Evolutionary conservation across 805 yeast species (phyloP), one percentile per base, ranked within the genome.

Genomic region (Kuraishia molischiana): DNA sequence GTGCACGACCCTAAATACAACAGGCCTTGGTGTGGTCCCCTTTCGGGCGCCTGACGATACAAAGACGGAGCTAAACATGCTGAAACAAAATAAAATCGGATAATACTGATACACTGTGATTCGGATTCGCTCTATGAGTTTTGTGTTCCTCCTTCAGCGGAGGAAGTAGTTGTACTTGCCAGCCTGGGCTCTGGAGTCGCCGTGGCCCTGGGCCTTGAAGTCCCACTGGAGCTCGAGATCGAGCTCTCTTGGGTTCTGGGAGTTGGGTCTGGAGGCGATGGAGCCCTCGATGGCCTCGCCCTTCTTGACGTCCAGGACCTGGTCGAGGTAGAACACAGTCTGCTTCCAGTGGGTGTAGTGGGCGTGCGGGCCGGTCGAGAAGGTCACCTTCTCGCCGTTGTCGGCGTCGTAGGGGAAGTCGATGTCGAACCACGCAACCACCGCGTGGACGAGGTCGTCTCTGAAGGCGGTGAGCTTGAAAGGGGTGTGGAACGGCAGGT

Each of bases 271-370:
- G 44, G 85, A 79, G 9, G 81, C 74, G 41, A 92, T 64, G 22
- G 65, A 63, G 34, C 97, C 92, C 41, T 71, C 70, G 46, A 94
- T 67, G 30, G 58, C 53, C 51, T 92, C 98, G 41, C 90, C 95
- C 48, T 68, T 66, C 53, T 79, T 79, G 44, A 83, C 63, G 52
- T 78, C 84, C 46, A 90, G 61, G 21, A 85, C 95, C 51, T 85
- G 84, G 49, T 73, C 77, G 53, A 90, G 69, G 61, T 92, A 94
- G 63, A 94, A 87, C 1, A 92, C 94, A 15, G 96, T 84, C 66
- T 92, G 98, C 61, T 92, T 94, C 99, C 99, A 92, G 66, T 92
- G 99, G 13, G 98, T 92, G 69, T 89, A 87, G 49, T 78, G 76
- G 35, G 87, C 79, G 62, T 83, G 87, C 26, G 99, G 96, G 19